Percentiles rank a stretch among this genome's conserved stretches.
phyloP scores from a whole-genome alignment of 129 eudicot species.

The Artemisia annua region DNA sequence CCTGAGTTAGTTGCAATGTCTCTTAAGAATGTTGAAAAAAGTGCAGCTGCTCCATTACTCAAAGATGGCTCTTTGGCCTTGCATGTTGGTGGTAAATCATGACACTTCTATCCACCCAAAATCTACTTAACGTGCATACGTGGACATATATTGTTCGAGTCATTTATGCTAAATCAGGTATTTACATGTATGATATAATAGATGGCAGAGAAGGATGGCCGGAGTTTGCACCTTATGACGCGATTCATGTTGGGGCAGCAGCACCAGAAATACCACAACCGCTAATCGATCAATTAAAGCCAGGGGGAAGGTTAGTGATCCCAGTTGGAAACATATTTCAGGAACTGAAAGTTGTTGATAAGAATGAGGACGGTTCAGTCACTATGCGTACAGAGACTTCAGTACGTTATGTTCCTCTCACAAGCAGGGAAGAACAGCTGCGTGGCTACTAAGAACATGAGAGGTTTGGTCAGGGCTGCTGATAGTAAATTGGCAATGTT shows the following conservation, averaged over 20 bases:
- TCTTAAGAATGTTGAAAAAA: conserved; percentile 58
- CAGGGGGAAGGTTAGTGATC: conserved; percentile 92
- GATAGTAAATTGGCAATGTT: not conserved
- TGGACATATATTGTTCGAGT: too few species aligned
- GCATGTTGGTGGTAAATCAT: conserved; percentile 76
- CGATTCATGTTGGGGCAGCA: conserved; percentile 99
- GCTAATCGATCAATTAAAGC: conserved; percentile 84
- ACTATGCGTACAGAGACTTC: conserved; percentile 74
- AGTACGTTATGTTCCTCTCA: conserved; percentile 89
- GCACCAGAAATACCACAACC: conserved; percentile 83
- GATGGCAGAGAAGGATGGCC: conserved; percentile 96
- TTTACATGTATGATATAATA: conserved; percentile 26
- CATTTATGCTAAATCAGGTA: not conserved
- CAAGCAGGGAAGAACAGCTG: conserved; percentile 87
- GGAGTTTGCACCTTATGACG: conserved; percentile 89
- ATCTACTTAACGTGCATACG: not conserved
- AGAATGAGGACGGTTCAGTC: conserved; percentile 68
- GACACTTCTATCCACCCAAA: not conserved
- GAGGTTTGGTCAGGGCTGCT: not conserved
- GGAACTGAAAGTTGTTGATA: conserved; percentile 83
- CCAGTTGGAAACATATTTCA: conserved; percentile 90
- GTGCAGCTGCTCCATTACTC: conserved; percentile 77
- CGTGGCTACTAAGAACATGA: conserved; percentile 41
- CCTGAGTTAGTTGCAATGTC: conserved; percentile 77
- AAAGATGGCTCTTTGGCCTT: conserved; percentile 71